Percentiles rank a stretch among this genome's conserved stretches.
These are phyloP conservation scores for Taiozyma sp. DNA, from an alignment of 1,139 yeast genomes.

Conservation along the genomic window DNA sequence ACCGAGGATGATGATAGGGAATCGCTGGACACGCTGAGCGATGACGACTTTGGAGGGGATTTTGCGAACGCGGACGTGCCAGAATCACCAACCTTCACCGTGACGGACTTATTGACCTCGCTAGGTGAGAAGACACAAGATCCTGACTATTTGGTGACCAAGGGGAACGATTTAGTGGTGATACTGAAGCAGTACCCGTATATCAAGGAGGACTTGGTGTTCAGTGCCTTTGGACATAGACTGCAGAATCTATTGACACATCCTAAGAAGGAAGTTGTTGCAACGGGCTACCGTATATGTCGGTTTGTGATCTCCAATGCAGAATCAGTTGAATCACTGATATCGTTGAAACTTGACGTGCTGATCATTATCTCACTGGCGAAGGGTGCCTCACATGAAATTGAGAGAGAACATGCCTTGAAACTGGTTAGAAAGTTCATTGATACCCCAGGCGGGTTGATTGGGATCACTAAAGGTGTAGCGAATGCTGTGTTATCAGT, in stretches of 20 bases:
- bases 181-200: conserved; percentile 40
- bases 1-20: not conserved
- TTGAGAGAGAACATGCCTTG: conserved; percentile 77
- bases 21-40: not conserved
- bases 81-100: conserved; percentile 37
- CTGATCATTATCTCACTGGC: conserved; percentile 62
- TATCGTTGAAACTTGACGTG: conserved; percentile 50
- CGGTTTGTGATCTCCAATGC: conserved; percentile 55
- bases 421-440: conserved; percentile 62
- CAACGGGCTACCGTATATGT: conserved; percentile 72
- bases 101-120: conserved; percentile 28
- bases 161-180: conserved; percentile 23
- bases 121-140: conserved; percentile 22
- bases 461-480: conserved; percentile 56
- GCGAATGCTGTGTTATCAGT: conserved; percentile 69
- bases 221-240: conserved; percentile 54
- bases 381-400: conserved; percentile 41
- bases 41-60: not conserved
- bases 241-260: conserved; percentile 58
- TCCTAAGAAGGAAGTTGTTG: conserved; percentile 55
- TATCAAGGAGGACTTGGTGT: conserved; percentile 58
- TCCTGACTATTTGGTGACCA: conserved; percentile 22
- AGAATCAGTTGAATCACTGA: conserved; percentile 44
- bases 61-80: not conserved
- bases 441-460: conserved; percentile 50